These are phyloP conservation scores for Dunaliella sp. DNA, from an alignment of 139 green algal genomes.

Conservation along the genomic window DNA sequence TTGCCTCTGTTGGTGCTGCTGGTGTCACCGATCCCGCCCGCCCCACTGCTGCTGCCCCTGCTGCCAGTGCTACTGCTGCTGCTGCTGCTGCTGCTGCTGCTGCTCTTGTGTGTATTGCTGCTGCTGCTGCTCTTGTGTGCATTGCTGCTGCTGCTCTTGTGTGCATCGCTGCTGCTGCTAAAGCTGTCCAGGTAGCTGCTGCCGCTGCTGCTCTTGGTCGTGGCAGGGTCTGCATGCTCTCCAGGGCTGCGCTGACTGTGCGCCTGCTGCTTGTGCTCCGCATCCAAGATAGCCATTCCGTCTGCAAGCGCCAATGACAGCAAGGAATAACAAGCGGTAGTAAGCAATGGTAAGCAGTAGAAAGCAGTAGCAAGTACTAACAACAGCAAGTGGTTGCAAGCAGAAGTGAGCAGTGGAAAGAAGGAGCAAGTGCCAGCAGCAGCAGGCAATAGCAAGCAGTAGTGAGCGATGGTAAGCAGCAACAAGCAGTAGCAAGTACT, in stretches of 20 bases:
- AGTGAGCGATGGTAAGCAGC: too few species aligned
- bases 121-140: background rate
- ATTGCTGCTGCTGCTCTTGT: background rate
- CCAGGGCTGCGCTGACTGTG: background rate
- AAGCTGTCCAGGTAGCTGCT: conserved; percentile 9
- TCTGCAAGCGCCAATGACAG: background rate
- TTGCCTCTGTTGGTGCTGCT: conserved; percentile 18
- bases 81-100: conserved; percentile 4
- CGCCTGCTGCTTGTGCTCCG: background rate
- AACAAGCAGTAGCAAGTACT: background rate
- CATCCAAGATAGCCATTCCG: background rate
- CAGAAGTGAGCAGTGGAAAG: too few species aligned
- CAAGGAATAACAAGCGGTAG: background rate
- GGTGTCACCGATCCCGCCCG: background rate
- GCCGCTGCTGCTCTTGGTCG: background rate
- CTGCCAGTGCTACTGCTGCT: conserved; percentile 5
- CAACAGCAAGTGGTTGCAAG: background rate
- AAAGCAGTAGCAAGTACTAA: background rate
- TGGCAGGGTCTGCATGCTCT: background rate
- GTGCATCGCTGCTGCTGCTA: background rate
- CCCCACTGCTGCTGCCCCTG: background rate
- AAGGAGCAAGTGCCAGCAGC: background rate
- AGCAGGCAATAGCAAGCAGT: background rate
- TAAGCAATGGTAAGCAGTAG: too few species aligned
- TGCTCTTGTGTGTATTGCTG: background rate